Conservation (phyloP, 2,329 filamentous ascomycete species). For the Trichoderma sp. region DNA sequence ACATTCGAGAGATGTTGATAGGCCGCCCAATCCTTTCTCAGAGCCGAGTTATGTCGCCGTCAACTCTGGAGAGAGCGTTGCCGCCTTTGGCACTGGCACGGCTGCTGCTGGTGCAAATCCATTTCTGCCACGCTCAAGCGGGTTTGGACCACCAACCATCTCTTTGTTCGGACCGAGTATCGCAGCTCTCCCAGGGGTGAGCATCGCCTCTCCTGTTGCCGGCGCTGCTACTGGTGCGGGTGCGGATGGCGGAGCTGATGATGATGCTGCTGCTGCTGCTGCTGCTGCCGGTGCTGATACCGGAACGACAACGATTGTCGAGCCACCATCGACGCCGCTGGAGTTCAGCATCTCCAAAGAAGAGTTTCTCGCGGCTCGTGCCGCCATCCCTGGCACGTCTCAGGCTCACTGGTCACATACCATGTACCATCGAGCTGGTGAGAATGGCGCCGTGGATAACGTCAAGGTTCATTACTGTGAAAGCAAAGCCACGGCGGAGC, state of each 20-base stretch:
- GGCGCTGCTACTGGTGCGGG: background rate
- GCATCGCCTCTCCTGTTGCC: background rate
- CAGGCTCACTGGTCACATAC: slow-evolving; percentile 69
- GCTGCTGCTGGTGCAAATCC: too few species aligned
- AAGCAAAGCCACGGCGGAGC: slow-evolving; percentile 67
- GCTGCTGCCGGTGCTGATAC: too few species aligned
- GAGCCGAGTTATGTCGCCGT: too few species aligned
- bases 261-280: too few species aligned
- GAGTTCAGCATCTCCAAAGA: slow-evolving; percentile 39
- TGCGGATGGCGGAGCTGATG: too few species aligned
- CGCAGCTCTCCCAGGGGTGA: background rate
- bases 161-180: background rate
- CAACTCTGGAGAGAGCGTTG: too few species aligned
- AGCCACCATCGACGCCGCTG: slow-evolving; percentile 37
- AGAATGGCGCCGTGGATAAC: slow-evolving; percentile 49
- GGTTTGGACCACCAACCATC: too few species aligned
- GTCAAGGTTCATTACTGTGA: slow-evolving; percentile 79
- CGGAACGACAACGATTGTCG: background rate
- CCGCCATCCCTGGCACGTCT: slow-evolving; percentile 47
- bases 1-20: background rate
- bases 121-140: background rate
- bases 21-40: background rate
- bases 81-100: background rate
- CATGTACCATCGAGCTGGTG: slow-evolving; percentile 61
- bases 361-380: slow-evolving; percentile 48